These are phyloP conservation scores for Claviceps capensis DNA, from an alignment of 2,329 filamentous ascomycete genomes.

Conservation along the genomic window DNA sequence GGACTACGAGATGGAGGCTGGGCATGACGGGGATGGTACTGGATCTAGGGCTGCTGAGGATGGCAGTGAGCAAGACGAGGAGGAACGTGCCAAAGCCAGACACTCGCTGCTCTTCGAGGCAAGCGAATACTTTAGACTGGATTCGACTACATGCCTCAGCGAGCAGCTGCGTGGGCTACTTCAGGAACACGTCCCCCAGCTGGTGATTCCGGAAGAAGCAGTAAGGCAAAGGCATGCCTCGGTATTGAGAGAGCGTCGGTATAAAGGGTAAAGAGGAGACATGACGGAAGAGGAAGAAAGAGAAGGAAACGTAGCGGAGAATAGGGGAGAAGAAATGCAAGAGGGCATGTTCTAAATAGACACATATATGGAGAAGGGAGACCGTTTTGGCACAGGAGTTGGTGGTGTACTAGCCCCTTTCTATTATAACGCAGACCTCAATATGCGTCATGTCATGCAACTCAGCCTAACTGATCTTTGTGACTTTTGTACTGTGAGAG, in stretches of 20 bases:
- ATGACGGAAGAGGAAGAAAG: background rate
- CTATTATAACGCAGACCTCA: too few species aligned
- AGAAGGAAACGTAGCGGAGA: background rate
- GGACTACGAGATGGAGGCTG: background rate
- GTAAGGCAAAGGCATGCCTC: background rate
- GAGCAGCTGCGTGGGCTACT: background rate
- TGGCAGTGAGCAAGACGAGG: constrained; percentile 1
- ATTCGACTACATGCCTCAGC: background rate
- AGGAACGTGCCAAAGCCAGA: background rate
- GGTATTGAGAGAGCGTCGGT: background rate
- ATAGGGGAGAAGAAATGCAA: too few species aligned
- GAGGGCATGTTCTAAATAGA: too few species aligned
- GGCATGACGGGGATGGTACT: background rate
- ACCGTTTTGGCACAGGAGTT: too few species aligned
- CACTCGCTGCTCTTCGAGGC: constrained; percentile 1
- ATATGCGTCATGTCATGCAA: too few species aligned
- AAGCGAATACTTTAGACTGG: background rate
- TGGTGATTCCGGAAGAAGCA: background rate
- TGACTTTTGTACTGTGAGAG: too few species aligned
- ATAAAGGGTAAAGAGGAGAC: background rate
- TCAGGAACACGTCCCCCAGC: background rate
- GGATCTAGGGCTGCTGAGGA: background rate
- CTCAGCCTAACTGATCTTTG: too few species aligned
- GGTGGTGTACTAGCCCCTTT: too few species aligned
- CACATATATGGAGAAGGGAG: too few species aligned